Conservation (phyloP, 805 yeast species). For the Ascoidea asiatica region DNA sequence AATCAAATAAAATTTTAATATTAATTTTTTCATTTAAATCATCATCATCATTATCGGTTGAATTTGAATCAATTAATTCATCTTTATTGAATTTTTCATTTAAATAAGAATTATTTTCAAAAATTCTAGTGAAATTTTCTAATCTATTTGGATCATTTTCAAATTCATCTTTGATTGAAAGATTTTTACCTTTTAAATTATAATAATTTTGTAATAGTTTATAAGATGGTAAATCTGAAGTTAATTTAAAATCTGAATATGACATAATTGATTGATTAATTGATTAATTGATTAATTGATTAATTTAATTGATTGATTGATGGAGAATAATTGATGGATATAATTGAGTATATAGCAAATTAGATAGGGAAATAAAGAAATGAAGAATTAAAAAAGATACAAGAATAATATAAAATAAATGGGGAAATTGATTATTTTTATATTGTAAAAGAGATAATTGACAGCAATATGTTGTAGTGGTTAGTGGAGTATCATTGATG, state of each 20-base stretch:
- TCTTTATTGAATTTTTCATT: too few relatives aligned
- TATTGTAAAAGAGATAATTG: too few relatives aligned
- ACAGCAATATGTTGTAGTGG: too few relatives aligned
- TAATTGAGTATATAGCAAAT: too few relatives aligned
- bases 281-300: neutral
- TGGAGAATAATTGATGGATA: neutral
- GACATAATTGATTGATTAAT: conserved; percentile 15
- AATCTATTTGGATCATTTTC: conserved; percentile 62
- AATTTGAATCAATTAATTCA: conserved; percentile 79
- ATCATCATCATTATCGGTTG: conserved; percentile 18
- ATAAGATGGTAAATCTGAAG: conserved; percentile 78
- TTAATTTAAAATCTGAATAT: conserved; percentile 38
- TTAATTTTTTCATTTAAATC: conserved; percentile 67
- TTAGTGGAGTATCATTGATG: too few relatives aligned
- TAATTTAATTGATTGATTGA: neutral
- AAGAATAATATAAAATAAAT: too few relatives aligned
- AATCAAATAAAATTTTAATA: conserved; percentile 84
- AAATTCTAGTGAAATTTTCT: conserved; percentile 61
- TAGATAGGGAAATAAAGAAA: too few relatives aligned
- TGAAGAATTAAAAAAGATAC: too few relatives aligned
- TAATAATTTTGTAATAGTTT: conserved; percentile 57
- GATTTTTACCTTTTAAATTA: conserved; percentile 52
- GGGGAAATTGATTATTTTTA: too few relatives aligned
- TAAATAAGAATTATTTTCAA: conserved; percentile 58
- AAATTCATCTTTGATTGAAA: conserved; percentile 72